phyloP scores from a whole-genome alignment of 2,329 filamentous ascomycete genomes.

The Ascochyta lentis region DNA sequence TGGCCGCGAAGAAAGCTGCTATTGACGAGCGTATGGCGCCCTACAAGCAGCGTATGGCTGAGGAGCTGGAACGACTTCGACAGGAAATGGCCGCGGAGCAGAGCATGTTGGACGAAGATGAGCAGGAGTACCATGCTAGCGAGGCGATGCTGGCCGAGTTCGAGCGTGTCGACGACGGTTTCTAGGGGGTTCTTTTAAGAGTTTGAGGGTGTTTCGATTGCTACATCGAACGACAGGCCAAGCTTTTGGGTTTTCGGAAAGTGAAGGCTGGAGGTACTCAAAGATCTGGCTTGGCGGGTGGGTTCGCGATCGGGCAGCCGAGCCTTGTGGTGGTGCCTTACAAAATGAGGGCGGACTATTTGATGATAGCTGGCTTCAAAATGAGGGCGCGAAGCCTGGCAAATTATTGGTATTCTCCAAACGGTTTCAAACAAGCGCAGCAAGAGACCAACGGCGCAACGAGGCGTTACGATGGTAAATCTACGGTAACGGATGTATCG shows the following conservation, averaged over 20 bases:
- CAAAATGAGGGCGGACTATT: neutral
- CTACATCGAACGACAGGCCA: too few species aligned
- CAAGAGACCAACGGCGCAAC: neutral
- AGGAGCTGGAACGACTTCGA: constrained; percentile 29
- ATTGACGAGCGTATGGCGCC: constrained; percentile 24
- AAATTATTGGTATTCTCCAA: neutral
- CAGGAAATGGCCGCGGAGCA: constrained; percentile 29
- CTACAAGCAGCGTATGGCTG: constrained; percentile 26
- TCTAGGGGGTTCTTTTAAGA: neutral
- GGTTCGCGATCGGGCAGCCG: too few species aligned
- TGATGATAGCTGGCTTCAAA: too few species aligned
- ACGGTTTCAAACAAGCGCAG: neutral
- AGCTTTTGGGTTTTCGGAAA: neutral
- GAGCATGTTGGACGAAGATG: constrained; percentile 21
- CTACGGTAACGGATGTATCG: neutral
- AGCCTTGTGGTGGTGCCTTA: neutral
- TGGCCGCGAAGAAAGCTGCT: constrained; percentile 25
- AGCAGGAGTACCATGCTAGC: constrained; percentile 21
- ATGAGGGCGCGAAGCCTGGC: neutral
- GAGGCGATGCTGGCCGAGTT: constrained; percentile 28
- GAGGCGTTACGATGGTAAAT: neutral
- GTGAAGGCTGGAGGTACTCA: constrained; percentile 7
- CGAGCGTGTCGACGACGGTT: constrained; percentile 13
- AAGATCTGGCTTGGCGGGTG: neutral
- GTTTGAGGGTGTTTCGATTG: too few species aligned